phyloP scores from a whole-genome alignment of 257 asterid genomes.

The Solanum etuberosum region DNA sequence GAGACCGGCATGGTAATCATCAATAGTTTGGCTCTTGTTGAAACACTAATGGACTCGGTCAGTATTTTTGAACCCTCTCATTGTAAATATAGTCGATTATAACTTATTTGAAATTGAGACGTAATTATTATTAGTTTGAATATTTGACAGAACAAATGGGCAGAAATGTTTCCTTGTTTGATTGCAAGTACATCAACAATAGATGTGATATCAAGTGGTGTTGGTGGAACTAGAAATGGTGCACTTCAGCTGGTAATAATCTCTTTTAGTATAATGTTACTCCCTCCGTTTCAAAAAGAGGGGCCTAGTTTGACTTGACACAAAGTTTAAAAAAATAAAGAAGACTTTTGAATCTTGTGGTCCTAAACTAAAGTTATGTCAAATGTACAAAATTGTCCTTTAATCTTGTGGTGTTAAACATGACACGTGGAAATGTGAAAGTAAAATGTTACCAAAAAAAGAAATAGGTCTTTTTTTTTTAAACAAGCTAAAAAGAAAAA shows the following conservation, averaged over 20 bases:
- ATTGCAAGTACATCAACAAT: constrained; percentile 32
- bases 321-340: no score
- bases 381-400: no score
- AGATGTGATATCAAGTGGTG: constrained; percentile 37
- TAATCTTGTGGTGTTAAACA: no score
- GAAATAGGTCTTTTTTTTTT: no score
- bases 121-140: neutral
- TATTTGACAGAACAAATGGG: constrained; percentile 41
- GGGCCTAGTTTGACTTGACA: no score
- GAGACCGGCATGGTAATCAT: constrained; percentile 34
- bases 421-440: no score
- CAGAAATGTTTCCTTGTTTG: constrained; percentile 44
- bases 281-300: no score
- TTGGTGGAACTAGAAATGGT: constrained; percentile 49
- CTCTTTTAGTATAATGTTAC: neutral
- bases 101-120: neutral
- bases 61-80: neutral
- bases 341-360: no score
- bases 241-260: constrained; percentile 64
- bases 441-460: no score
- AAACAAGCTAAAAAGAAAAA: no score
- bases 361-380: no score
- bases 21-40: constrained; percentile 47
- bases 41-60: constrained; percentile 45
- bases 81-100: neutral